Conservation (phyloP, 192 early-diverging fungal species). For the Haplosporangium gracile region DNA sequence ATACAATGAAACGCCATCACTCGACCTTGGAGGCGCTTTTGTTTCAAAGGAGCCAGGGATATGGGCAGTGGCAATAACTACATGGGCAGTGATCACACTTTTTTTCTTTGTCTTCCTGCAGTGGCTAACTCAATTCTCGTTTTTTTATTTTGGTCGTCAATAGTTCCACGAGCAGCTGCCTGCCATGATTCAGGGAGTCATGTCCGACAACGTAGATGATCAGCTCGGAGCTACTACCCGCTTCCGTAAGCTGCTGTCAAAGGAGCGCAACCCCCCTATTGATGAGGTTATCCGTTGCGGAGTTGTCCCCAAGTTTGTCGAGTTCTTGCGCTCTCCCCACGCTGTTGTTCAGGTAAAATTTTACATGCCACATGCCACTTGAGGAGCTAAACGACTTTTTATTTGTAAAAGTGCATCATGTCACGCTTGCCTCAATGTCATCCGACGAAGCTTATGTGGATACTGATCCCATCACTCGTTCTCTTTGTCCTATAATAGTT, state of each 20-base stretch:
- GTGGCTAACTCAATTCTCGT: neutral
- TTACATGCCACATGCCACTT: neutral
- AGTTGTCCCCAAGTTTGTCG: slow-evolving; percentile 95
- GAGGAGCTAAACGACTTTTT: too few relatives aligned
- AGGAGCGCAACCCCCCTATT: slow-evolving; percentile 97
- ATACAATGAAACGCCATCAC: neutral
- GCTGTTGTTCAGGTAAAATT: slow-evolving; percentile 83
- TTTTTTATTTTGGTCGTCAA: neutral
- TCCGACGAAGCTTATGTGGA: neutral
- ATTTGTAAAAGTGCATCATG: too few relatives aligned
- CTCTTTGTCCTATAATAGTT: slow-evolving; percentile 69
- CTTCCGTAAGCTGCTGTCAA: slow-evolving; percentile 96
- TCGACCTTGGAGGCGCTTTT: neutral
- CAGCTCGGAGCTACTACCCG: slow-evolving; percentile 87
- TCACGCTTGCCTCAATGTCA: neutral
- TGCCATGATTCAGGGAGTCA: slow-evolving; percentile 83
- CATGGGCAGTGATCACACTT: neutral
- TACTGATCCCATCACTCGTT: neutral
- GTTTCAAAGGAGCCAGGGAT: neutral
- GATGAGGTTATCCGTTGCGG: slow-evolving; percentile 94
- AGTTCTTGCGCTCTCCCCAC: slow-evolving; percentile 89
- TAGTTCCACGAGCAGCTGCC: slow-evolving; percentile 84
- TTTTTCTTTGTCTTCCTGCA: neutral
- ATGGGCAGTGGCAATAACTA: neutral
- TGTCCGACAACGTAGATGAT: slow-evolving; percentile 82